Conservation (phyloP, 2,329 filamentous ascomycete species). For the Arachnopeziza araneosa region DNA sequence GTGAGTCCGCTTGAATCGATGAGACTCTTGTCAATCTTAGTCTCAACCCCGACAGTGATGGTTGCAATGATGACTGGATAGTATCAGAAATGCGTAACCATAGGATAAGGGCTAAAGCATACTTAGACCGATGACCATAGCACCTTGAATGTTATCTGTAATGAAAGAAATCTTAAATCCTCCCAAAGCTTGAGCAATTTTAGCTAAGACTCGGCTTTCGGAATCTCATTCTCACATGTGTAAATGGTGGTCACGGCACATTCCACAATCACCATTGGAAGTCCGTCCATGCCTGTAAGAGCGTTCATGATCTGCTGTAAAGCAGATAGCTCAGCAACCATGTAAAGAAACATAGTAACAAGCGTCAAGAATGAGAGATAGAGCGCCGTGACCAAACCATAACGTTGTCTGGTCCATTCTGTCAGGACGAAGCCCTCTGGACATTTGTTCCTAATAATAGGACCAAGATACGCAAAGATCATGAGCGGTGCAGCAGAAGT, state of each 20-base stretch:
- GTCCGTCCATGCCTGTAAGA: slow-evolving; percentile 67
- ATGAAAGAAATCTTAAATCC: slow-evolving; percentile 81
- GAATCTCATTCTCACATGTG: slow-evolving; percentile 53
- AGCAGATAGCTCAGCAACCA: slow-evolving; percentile 78
- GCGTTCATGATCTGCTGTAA: slow-evolving; percentile 72
- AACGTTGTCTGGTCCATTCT: slow-evolving; percentile 77
- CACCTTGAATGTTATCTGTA: slow-evolving; percentile 76
- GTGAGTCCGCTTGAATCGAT: slow-evolving; percentile 65
- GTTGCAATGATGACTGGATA: slow-evolving; percentile 59
- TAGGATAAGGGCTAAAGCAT: slow-evolving; percentile 1
- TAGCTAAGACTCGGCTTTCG: slow-evolving; percentile 1
- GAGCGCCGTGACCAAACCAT: slow-evolving; percentile 61
- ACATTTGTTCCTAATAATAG: slow-evolving; percentile 72
- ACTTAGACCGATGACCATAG: slow-evolving; percentile 66
- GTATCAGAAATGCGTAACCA: background rate
- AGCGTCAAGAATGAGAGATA: slow-evolving; percentile 75
- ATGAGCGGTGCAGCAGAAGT: slow-evolving; percentile 67
- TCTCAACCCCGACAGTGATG: slow-evolving; percentile 71
- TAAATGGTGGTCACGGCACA: slow-evolving; percentile 76
- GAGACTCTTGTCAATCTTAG: slow-evolving; percentile 62
- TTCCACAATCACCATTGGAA: slow-evolving; percentile 73
- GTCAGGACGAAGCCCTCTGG: slow-evolving; percentile 81
- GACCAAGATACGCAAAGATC: slow-evolving; percentile 68
- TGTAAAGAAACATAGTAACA: slow-evolving; percentile 79
- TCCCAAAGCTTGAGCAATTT: slow-evolving; percentile 54